Evolutionary conservation across 805 yeast species (phyloP).

Genomic region (Suhomyces kilbournensis): DNA sequence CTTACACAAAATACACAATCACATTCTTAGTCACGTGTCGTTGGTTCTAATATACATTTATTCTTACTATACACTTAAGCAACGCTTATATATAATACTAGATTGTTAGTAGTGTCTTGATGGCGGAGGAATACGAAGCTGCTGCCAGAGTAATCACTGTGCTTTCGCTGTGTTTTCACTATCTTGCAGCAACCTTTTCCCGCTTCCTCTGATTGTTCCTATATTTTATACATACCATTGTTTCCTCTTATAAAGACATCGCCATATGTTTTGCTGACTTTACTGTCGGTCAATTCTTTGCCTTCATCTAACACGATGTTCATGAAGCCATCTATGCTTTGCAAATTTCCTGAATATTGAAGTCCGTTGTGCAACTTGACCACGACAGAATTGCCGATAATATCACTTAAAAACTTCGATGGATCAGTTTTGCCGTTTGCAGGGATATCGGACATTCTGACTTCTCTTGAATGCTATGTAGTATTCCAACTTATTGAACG

Average conservation of each 20-base stretch:
- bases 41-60: not conserved
- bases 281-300: conserved; percentile 58
- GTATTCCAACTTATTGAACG: not conserved
- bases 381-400: conserved; percentile 74
- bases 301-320: conserved; percentile 84
- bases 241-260: conserved; percentile 88
- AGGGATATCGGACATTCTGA: conserved; percentile 6
- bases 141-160: not conserved
- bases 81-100: conserved; percentile 44
- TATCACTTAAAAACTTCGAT: conserved; percentile 72
- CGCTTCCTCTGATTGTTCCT: not conserved
- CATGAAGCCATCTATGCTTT: conserved; percentile 96
- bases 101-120: conserved; percentile 16
- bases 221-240: conserved; percentile 55
- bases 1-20: conserved; percentile 1
- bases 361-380: conserved; percentile 87
- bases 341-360: conserved; percentile 64
- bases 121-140: not conserved
- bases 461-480: not conserved
- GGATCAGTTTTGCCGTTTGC: conserved; percentile 48
- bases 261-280: conserved; percentile 50
- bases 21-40: not conserved
- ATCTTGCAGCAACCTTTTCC: not conserved
- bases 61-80: conserved; percentile 14
- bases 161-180: no score